phyloP scores from a whole-genome alignment of 169 alveolate species.

The Plasmodium gaboni region DNA sequence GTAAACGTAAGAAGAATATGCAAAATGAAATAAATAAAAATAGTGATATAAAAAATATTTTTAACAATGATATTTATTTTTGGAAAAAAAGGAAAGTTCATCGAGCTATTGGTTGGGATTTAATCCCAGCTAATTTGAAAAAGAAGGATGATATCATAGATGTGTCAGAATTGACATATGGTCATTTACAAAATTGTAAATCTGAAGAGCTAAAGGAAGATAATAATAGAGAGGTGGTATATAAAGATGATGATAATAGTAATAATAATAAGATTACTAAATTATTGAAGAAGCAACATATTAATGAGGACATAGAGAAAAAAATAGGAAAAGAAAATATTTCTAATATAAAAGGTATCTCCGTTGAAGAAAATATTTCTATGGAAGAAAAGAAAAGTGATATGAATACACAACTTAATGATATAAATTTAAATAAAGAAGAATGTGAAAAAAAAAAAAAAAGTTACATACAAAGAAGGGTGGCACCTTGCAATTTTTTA shows the following conservation, averaged over 20 bases:
- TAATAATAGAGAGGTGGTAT: neutral
- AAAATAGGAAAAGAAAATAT: neutral
- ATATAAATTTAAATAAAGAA: neutral
- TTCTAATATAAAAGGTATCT: neutral
- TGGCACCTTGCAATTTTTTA: constrained; percentile 25
- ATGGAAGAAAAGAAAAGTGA: neutral
- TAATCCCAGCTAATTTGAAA: neutral
- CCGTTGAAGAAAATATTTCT: no score
- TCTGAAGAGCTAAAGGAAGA: neutral
- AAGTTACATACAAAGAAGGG: constrained; percentile 10
- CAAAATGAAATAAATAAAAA: constrained; percentile 69
- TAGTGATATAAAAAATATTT: constrained; percentile 38
- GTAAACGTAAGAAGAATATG: constrained; percentile 59
- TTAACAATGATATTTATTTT: constrained; percentile 67
- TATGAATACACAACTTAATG: neutral
- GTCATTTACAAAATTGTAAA: no score
- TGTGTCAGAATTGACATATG: constrained; percentile 40
- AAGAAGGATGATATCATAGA: constrained; percentile 34
- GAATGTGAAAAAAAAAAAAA: neutral
- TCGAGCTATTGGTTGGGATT: constrained; percentile 59
- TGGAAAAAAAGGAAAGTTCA: constrained; percentile 71
- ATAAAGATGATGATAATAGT: neutral
- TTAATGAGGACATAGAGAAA: neutral
- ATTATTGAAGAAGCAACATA: neutral
- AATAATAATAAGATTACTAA: neutral